Evolutionary conservation across 176 grass and related monocot genomes (phyloP), one percentile per base, ranked within the genome.

Genomic region (Aechmea fasciata): DNA sequence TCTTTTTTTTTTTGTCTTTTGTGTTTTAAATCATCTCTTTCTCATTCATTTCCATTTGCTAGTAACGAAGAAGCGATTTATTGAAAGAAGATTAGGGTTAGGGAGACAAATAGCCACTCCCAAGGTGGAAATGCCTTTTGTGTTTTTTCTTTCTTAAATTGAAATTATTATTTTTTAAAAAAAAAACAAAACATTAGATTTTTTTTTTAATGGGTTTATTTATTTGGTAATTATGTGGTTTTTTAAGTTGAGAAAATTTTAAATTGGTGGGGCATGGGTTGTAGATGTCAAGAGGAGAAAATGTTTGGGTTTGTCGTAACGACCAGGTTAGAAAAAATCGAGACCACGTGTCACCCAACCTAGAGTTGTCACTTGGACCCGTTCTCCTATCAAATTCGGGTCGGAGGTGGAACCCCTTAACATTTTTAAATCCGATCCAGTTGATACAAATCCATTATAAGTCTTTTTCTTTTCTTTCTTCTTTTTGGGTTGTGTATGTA

Each of bases 81-180:
- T 48, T 48, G n/a, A 73, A 62, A 61, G n/a, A 63, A 14, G 64
- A 49, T 73, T 73, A 11, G 2, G 13, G 9, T 73, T 73, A 11
- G 2, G 13, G 9, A 73, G 51, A 59, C 53, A 48, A 64, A 74
- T 74, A 63, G 48, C 64, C 28, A 50, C 25, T 15, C 23, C 67
- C 24, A 69, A 47, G 23, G 66, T 52, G 48, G 23, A 47, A 69
- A 73, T 63, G 78, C 74, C 22, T 79, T 79, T 81, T 8, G 22
- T 41, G 49, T 22, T 70, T 55, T 75, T 74, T 50, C 69, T 48
- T 68, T 68, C 55, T 64, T 65, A 26, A 26, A 26, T 26, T 2
- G 25, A 26, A 26, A 26, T 26, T 26, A 26, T 26, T 26, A 24
- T 26, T 29, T 74, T 23, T n/a, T 47, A 65, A 47, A 23, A 61